Conservation (phyloP, 2,329 filamentous ascomycete genomes). For the Leptographium lundbergii region DNA sequence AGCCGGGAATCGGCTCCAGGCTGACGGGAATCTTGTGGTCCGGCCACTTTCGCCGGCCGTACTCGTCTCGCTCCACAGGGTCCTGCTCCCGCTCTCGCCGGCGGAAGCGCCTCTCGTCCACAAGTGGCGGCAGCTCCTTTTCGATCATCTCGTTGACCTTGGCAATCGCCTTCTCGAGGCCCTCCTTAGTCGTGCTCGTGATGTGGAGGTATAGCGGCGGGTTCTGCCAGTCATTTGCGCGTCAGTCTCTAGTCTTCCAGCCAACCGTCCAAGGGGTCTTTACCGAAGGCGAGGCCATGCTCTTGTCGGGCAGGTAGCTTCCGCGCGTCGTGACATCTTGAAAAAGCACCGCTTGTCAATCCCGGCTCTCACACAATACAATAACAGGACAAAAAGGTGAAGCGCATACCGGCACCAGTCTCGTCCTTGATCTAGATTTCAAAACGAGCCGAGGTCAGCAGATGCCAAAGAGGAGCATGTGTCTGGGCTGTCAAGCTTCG, state of each 20-base stretch:
- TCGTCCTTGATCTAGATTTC: slow-evolving; percentile 96
- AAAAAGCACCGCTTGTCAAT: slow-evolving; percentile 43
- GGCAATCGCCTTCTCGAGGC: slow-evolving; percentile 74
- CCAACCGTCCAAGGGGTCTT: slow-evolving; percentile 23
- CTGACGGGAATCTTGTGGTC: slow-evolving; percentile 88
- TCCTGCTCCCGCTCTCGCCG: slow-evolving; percentile 55
- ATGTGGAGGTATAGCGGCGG: slow-evolving; percentile 92
- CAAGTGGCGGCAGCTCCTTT: slow-evolving; percentile 86
- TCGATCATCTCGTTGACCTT: slow-evolving; percentile 95
- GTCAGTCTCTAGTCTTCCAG: not conserved
- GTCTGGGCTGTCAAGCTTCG: slow-evolving; percentile 51
- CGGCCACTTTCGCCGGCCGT: slow-evolving; percentile 81
- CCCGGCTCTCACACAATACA: not conserved
- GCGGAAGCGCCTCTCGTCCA: slow-evolving; percentile 87
- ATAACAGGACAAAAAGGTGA: slow-evolving; percentile 16
- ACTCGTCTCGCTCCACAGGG: slow-evolving; percentile 70
- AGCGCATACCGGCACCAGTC: slow-evolving; percentile 95
- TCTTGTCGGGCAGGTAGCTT: slow-evolving; percentile 94
- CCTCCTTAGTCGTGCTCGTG: slow-evolving; percentile 81
- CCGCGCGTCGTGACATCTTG: slow-evolving; percentile 98
- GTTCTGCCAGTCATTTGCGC: slow-evolving; percentile 40
- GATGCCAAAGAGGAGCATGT: slow-evolving; percentile 61
- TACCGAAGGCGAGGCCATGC: slow-evolving; percentile 88
- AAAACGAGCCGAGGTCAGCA: slow-evolving; percentile 80
- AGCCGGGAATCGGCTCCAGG: slow-evolving; percentile 82